Conservation (phyloP, 1,284 basidiomycete genomes). For the Pisolithus thermaeus region DNA sequence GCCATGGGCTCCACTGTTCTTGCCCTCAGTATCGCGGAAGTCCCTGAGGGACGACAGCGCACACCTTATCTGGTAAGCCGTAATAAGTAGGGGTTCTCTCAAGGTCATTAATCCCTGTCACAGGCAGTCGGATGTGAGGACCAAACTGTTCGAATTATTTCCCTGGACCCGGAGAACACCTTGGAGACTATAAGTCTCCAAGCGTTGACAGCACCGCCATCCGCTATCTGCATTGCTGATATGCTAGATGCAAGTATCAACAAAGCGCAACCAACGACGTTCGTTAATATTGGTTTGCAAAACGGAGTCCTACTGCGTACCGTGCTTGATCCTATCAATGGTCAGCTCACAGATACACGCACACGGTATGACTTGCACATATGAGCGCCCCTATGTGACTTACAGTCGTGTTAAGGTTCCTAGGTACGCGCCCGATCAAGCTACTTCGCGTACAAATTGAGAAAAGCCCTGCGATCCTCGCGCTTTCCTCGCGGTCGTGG, state of each 20-base stretch:
- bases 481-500: conserved; percentile 94
- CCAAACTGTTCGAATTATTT: conserved; percentile 96
- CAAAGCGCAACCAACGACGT: conserved; percentile 91
- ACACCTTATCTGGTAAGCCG: conserved; percentile 83
- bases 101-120: conserved; percentile 4
- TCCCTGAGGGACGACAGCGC: conserved; percentile 89
- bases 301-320: conserved; percentile 96
- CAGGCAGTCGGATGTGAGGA: conserved; percentile 98
- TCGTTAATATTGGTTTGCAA: conserved; percentile 95
- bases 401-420: conserved; percentile 54
- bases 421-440: conserved; percentile 90
- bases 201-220: conserved; percentile 93
- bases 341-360: conserved; percentile 93
- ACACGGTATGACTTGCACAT: conserved; percentile 57
- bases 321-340: conserved; percentile 91
- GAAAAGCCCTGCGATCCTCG: conserved; percentile 85
- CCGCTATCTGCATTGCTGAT: conserved; percentile 95
- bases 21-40: conserved; percentile 89
- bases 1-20: conserved; percentile 95
- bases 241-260: conserved; percentile 97
- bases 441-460: conserved; percentile 88
- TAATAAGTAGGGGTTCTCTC: conserved; percentile 3
- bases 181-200: conserved; percentile 94
- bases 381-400: conserved; percentile 5
- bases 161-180: conserved; percentile 93